Evolutionary conservation across 768 basidiomycete species (phyloP).

Genomic region (Agrocybe chaxingu): DNA sequence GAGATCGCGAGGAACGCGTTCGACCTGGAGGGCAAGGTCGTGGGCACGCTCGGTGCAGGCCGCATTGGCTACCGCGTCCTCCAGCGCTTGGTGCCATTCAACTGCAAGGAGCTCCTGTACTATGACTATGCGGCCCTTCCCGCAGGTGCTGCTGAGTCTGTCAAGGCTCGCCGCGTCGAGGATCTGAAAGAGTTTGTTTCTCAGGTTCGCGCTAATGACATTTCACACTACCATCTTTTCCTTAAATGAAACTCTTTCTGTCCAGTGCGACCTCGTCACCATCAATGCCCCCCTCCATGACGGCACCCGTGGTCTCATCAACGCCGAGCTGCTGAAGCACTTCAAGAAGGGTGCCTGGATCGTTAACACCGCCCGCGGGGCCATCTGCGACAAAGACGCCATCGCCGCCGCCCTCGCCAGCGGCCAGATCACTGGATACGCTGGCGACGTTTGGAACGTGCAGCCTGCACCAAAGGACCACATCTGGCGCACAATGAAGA

Average conservation of each 20-base stretch:
- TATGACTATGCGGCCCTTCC: conserved; percentile 81
- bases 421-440: conserved; percentile 68
- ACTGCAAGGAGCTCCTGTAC: conserved; percentile 88
- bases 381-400: conserved; percentile 83
- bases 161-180: conserved; percentile 72
- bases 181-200: conserved; percentile 65
- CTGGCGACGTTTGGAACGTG: conserved; percentile 80
- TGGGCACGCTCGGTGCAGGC: conserved; percentile 84
- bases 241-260: neutral
- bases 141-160: conserved; percentile 59
- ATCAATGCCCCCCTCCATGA: conserved; percentile 89
- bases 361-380: conserved; percentile 91
- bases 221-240: neutral
- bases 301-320: conserved; percentile 75
- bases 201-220: conserved; percentile 20
- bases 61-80: conserved; percentile 86
- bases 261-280: conserved; percentile 72
- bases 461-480: conserved; percentile 88
- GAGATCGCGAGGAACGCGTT: conserved; percentile 79
- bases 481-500: conserved; percentile 80
- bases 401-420: conserved; percentile 73
- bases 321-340: conserved; percentile 77
- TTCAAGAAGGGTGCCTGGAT: conserved; percentile 94
- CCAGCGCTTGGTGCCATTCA: conserved; percentile 76
- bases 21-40: conserved; percentile 88